Evolutionary conservation across 139 green algal genomes (phyloP).

Genomic region (Chlorella sp.): DNA sequence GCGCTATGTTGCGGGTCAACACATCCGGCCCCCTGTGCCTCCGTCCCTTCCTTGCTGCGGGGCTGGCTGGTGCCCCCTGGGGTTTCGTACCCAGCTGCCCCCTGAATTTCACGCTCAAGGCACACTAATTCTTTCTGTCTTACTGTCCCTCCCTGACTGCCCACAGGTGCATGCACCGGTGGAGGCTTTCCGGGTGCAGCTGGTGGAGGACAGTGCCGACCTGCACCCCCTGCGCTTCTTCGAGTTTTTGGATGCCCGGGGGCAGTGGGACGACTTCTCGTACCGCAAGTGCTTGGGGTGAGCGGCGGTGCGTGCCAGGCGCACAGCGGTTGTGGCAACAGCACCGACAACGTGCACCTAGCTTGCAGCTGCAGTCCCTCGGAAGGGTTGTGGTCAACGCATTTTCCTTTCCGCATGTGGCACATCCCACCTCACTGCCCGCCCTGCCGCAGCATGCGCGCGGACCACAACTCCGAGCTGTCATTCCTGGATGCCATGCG

Average conservation of each 20-base stretch:
- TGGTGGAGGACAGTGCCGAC: neutral
- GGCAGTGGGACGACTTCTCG: slow-evolving; percentile 5
- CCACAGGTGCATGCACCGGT: neutral
- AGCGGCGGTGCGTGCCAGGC: too few relatives aligned
- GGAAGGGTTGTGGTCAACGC: too few relatives aligned
- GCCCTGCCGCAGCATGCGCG: neutral
- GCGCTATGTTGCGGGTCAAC: too few relatives aligned
- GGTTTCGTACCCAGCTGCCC: too few relatives aligned
- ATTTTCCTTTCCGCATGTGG: neutral
- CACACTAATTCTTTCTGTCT: too few relatives aligned
- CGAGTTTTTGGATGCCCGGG: neutral
- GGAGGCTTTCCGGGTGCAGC: neutral
- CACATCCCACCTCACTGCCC: neutral
- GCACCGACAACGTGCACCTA: too few relatives aligned
- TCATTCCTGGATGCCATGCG: slow-evolving; percentile 16
- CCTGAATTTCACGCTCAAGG: too few relatives aligned
- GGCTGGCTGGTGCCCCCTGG: too few relatives aligned
- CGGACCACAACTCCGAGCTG: neutral
- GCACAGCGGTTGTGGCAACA: too few relatives aligned
- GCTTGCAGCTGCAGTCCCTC: too few relatives aligned
- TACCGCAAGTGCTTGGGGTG: slow-evolving; percentile 26
- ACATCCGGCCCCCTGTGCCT: too few relatives aligned
- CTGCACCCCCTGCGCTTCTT: slow-evolving; percentile 1
- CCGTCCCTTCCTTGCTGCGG: too few relatives aligned
- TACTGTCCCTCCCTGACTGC: neutral